phyloP scores from a whole-genome alignment of 1,139 yeast species.

The Debaryomyces nepalensis region DNA sequence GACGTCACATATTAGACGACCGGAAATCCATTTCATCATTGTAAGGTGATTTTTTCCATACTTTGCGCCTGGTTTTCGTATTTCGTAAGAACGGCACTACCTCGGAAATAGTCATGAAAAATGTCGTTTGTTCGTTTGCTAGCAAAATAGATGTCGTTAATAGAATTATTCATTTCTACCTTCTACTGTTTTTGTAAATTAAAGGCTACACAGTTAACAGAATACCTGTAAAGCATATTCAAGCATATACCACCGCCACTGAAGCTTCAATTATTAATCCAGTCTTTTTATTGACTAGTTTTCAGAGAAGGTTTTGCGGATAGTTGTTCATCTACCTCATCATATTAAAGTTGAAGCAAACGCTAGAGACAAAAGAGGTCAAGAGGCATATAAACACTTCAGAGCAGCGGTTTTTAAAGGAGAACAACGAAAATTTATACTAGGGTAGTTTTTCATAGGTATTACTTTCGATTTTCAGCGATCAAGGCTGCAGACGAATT shows the following conservation, averaged over 20 bases:
- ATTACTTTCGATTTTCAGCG: slow-evolving; percentile 14
- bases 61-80: not conserved
- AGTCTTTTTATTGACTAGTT: not conserved
- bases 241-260: not conserved
- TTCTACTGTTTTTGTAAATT: not conserved
- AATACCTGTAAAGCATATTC: not conserved
- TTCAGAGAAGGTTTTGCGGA: not conserved
- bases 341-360: not conserved
- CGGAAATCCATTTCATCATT: not conserved
- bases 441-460: not conserved
- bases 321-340: not conserved
- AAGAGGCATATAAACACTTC: no score
- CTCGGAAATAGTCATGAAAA: slow-evolving; percentile 2
- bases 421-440: no score
- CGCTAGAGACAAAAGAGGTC: not conserved
- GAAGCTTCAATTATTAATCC: not conserved
- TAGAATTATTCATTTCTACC: slow-evolving; percentile 3
- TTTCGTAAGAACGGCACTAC: not conserved
- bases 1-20: not conserved
- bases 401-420: no score
- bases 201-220: not conserved
- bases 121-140: slow-evolving; percentile 8
- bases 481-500: slow-evolving; percentile 10
- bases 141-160: slow-evolving; percentile 6
- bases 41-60: not conserved